These are phyloP conservation scores for Dinochytrium kinnereticum DNA, from an alignment of 371 early-diverging fungal species.

Conservation along the genomic window DNA sequence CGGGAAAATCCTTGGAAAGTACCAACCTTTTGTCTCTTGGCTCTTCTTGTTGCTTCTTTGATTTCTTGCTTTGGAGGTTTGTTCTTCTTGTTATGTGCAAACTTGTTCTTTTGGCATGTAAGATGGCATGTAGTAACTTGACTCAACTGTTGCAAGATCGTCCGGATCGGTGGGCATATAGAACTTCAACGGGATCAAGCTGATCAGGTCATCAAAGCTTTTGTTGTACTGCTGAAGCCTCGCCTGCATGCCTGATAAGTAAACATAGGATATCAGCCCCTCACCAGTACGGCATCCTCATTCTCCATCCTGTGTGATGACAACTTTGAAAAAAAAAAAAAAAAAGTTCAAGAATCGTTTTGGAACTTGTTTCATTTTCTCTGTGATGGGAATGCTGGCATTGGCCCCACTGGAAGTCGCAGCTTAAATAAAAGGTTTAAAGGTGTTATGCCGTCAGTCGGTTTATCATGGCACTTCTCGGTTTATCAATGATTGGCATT, in stretches of 20 bases:
- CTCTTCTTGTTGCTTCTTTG: conserved; percentile 77
- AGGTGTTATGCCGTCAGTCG: no score
- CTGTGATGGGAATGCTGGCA: no score
- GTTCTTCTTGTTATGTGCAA: conserved; percentile 74
- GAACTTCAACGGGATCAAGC: conserved; percentile 73
- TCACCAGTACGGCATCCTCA: no score
- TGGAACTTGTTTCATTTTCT: no score
- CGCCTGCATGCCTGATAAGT: no score
- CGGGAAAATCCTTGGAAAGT: conserved; percentile 9
- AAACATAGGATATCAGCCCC: no score
- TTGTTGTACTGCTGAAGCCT: conserved; percentile 63
- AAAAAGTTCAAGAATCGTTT: neutral
- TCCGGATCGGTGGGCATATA: conserved; percentile 67
- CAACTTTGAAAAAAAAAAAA: neutral
- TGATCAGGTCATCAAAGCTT: conserved; percentile 67
- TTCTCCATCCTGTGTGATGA: no score
- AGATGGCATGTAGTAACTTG: neutral
- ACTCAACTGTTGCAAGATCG: neutral
- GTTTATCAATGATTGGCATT: neutral
- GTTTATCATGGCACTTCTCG: neutral
- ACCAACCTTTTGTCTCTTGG: conserved; percentile 69
- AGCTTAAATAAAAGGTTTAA: no score
- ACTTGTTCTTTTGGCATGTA: conserved; percentile 47
- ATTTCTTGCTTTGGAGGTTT: conserved; percentile 76
- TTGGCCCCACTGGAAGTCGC: no score